Percentiles rank a stretch among this genome's conserved stretches.
These are phyloP conservation scores for Astrothelium subdiscretum DNA, from an alignment of 495 filamentous ascomycete species.

Conservation along the genomic window DNA sequence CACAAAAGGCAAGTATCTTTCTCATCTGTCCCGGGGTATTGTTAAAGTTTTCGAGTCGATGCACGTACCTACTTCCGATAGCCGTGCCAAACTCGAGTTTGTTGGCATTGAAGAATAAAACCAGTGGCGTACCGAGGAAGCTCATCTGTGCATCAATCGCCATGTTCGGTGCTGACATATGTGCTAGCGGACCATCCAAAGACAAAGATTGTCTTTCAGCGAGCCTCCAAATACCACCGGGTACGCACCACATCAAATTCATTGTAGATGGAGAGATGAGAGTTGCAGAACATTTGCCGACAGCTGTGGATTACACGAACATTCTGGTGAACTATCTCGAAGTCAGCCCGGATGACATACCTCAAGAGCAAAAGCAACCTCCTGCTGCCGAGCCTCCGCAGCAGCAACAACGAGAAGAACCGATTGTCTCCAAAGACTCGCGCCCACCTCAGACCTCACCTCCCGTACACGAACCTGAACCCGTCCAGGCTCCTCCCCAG, in stretches of 20 bases:
- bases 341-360: slow-evolving; percentile 53
- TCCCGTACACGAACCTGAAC: neutral
- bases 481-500: neutral
- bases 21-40: neutral
- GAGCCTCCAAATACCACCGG: slow-evolving; percentile 69
- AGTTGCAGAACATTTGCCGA: slow-evolving; percentile 74
- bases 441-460: neutral
- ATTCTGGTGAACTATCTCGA: slow-evolving; percentile 97
- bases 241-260: slow-evolving; percentile 94
- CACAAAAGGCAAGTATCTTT: slow-evolving; percentile 61
- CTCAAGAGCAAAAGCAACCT: slow-evolving; percentile 2
- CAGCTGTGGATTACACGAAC: slow-evolving; percentile 92
- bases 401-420: neutral
- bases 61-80: neutral
- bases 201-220: slow-evolving; percentile 45
- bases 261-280: slow-evolving; percentile 89
- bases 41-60: neutral
- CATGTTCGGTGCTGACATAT: neutral
- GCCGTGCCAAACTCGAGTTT: neutral
- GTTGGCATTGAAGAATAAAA: neutral
- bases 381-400: slow-evolving; percentile 3
- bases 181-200: slow-evolving; percentile 26
- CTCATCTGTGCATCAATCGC: neutral
- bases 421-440: neutral
- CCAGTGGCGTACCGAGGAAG: too few species aligned